Conservation (phyloP, 805 yeast genomes). For the Barnettozyma populi region DNA sequence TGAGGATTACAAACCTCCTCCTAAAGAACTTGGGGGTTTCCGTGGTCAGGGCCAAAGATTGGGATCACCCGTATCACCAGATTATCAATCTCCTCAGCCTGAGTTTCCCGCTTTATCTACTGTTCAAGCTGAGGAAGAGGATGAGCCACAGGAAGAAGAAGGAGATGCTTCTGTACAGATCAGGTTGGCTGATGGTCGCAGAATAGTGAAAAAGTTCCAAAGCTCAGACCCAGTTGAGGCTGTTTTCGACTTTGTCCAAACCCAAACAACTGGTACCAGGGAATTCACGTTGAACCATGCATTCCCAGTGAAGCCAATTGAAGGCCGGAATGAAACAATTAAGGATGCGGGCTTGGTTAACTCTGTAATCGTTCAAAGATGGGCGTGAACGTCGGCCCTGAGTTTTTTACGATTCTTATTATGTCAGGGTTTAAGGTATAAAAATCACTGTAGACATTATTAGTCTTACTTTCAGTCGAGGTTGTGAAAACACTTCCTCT, state of each 20-base stretch:
- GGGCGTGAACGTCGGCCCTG: slow-evolving; percentile 41
- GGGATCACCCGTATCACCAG: slow-evolving; percentile 88
- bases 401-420: slow-evolving; percentile 29
- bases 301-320: slow-evolving; percentile 75
- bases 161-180: slow-evolving; percentile 80
- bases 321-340: slow-evolving; percentile 50
- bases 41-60: slow-evolving; percentile 76
- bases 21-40: slow-evolving; percentile 58
- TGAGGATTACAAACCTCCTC: slow-evolving; percentile 74
- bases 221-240: slow-evolving; percentile 58
- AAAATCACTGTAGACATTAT: not conserved
- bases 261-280: slow-evolving; percentile 34
- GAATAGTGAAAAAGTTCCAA: slow-evolving; percentile 58
- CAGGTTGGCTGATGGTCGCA: slow-evolving; percentile 76
- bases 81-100: slow-evolving; percentile 28
- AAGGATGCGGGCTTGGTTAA: slow-evolving; percentile 72
- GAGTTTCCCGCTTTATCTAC: slow-evolving; percentile 8
- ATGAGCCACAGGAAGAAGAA: slow-evolving; percentile 14
- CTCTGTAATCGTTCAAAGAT: slow-evolving; percentile 87
- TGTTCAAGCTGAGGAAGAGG: slow-evolving; percentile 20
- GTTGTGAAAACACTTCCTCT: not conserved
- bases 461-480: not conserved
- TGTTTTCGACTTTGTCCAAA: slow-evolving; percentile 64
- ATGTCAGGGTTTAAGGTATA: not conserved
- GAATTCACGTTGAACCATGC: slow-evolving; percentile 67